Evolutionary conservation across 2,329 filamentous ascomycete genomes (phyloP), one percentile per base, ranked within the genome.

Genomic region (Fusarium udum): DNA sequence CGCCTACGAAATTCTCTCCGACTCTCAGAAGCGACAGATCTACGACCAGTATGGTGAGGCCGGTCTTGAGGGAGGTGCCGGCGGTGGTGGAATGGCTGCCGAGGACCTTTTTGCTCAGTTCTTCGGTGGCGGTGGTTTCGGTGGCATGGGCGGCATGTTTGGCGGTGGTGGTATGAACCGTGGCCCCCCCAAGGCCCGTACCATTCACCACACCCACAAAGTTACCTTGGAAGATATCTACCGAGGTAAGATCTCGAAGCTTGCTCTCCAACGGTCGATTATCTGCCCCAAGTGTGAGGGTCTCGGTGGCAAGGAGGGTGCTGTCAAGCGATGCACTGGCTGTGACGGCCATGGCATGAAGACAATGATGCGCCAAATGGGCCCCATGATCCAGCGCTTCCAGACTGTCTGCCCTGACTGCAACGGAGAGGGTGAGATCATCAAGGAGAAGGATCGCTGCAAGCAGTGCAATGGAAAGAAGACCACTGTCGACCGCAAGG

Each of bases 301-400:
- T 73, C 91, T 95, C 68, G 96, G 96, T 80, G 96, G 96, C 76
- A 99, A 99, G 87, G 95, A 98, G 75, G 96, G 96, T 74, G 94
- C 96, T n/a, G 95, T 98, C 75, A 95, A 95, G 87, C 93, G 93
- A 79, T 99, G 96, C 85, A 81, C 90, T 45, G 93, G 94, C 80
- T 99, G 96, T 83, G 94, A 97, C 79, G 96, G 96, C 75, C 91
- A 93, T 74, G 96, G 96, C 84, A 97, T 98, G 93, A 98, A 98
- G 92, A 98, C 94, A 45, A 98, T 99, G 95, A 98, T 99, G 96
- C 93, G 97, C 82, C 96, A 99, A 86, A 98, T 99, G 95, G 96
- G 96, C 58, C 96, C 96, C 68, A 99, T 99, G 96, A 98, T 99
- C 78, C 97, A 99, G 87, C 94, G 96, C 66, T 99, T 99, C 91